A percentile compares a stretch with the other conserved stretches of the same genome.
phyloP scores from a whole-genome alignment of 352 stramenopile genomes.

The Globisporangium spiculum region DNA sequence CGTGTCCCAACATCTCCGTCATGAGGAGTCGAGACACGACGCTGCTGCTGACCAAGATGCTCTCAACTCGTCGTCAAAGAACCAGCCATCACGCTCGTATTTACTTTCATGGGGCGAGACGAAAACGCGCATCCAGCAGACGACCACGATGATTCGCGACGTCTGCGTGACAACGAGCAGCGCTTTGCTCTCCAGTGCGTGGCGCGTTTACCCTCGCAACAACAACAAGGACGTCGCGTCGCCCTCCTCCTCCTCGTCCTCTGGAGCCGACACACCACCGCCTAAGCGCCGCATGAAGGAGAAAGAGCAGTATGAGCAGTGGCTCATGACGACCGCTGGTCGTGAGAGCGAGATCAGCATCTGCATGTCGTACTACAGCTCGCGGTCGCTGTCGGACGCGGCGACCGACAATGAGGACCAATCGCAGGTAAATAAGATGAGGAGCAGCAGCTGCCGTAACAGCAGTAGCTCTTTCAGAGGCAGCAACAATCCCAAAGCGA shows the following conservation, averaged over 20 bases:
- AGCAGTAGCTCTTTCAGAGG: neutral
- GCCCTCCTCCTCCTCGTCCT: neutral
- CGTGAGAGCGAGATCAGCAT: constrained; percentile 16
- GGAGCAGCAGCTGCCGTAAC: neutral
- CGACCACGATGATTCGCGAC: neutral
- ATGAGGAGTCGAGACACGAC: neutral
- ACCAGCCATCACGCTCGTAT: neutral
- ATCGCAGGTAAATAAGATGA: neutral
- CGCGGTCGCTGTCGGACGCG: constrained; percentile 12
- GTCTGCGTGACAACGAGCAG: constrained; percentile 10
- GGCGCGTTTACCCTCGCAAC: neutral
- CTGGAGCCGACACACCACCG: neutral
- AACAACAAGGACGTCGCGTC: neutral
- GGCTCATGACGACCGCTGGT: neutral
- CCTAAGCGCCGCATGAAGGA: neutral
- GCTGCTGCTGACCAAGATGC: neutral
- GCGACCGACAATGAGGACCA: neutral
- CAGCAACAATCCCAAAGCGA: neutral
- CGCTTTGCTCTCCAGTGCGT: neutral
- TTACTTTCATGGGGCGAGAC: neutral
- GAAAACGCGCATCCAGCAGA: constrained; percentile 9
- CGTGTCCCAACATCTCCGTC: neutral
- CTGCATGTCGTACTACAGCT: constrained; percentile 19
- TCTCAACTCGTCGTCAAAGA: neutral
- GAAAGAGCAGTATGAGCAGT: neutral